phyloP scores from a whole-genome alignment of 2,329 filamentous ascomycete genomes.

The Fusarium paranaense region DNA sequence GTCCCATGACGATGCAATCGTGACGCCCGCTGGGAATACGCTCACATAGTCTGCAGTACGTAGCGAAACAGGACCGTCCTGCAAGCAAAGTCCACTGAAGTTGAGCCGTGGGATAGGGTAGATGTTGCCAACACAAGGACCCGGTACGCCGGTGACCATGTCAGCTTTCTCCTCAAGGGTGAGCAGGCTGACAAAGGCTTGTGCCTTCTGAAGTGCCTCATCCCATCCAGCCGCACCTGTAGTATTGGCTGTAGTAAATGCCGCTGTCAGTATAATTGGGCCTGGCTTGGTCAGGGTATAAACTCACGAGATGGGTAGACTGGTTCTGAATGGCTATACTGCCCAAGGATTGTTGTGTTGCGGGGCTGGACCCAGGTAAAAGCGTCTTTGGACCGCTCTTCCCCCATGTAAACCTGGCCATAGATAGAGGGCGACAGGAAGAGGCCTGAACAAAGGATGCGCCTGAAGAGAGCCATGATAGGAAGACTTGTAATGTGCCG shows the following conservation, averaged over 20 bases:
- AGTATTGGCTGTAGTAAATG: background rate
- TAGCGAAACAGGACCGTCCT: background rate
- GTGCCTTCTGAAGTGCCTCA: background rate
- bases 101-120: conserved; percentile 22
- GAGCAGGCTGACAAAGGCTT: conserved; percentile 25
- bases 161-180: conserved; percentile 34
- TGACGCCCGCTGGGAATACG: background rate
- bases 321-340: background rate
- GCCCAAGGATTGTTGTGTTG: background rate
- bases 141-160: conserved; percentile 40
- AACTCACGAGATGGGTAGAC: background rate
- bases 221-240: background rate
- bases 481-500: too few species aligned
- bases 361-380: background rate
- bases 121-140: conserved; percentile 34
- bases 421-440: too few species aligned
- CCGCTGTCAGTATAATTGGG: background rate
- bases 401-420: too few species aligned
- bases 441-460: too few species aligned
- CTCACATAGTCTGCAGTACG: background rate
- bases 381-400: too few species aligned
- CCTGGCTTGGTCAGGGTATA: background rate
- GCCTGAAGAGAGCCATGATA: too few species aligned
- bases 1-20: conserved; percentile 18
- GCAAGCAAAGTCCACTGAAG: conserved; percentile 5